A percentile compares a stretch with the other conserved stretches of the same genome.
Evolutionary conservation across 2,329 filamentous ascomycete species (phyloP).

Genomic region (Berkeleyomyces basicola): DNA sequence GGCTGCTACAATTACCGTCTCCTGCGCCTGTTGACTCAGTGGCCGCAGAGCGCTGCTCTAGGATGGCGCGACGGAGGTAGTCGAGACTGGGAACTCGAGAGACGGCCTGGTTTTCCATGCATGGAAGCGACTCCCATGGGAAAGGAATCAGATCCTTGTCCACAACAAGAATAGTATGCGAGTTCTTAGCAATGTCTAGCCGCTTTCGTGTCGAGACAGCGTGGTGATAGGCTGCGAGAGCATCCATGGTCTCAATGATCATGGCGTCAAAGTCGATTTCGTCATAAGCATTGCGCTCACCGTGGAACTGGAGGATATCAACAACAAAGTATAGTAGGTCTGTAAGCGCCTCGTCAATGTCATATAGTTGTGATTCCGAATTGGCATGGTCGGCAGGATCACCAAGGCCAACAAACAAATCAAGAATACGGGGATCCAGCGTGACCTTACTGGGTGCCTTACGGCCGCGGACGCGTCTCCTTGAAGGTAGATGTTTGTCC

Average conservation of each 20-base stretch:
- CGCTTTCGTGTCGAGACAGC: conserved; percentile 20
- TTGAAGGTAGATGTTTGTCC: conserved; percentile 71
- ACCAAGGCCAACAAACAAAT: conserved; percentile 76
- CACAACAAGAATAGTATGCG: conserved; percentile 73
- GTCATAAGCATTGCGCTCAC: conserved; percentile 90
- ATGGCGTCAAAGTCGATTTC: conserved; percentile 93
- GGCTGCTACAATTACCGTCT: conserved; percentile 17
- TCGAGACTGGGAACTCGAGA: conserved; percentile 79
- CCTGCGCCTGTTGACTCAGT: conserved; percentile 5
- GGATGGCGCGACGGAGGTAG: conserved; percentile 59
- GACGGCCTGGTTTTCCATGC: conserved; percentile 60
- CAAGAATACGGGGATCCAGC: conserved; percentile 50
- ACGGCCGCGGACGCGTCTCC: conserved; percentile 41
- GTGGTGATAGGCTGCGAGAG: conserved; percentile 60
- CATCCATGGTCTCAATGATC: conserved; percentile 74
- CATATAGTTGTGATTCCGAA: conserved; percentile 44
- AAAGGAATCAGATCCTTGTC: conserved; percentile 85
- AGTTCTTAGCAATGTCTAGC: conserved; percentile 24
- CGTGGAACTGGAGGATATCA: conserved; percentile 90
- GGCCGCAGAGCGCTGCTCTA: conserved; percentile 28
- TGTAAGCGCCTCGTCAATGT: conserved; percentile 77
- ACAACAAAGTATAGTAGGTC: conserved; percentile 93
- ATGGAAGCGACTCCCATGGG: conserved; percentile 91
- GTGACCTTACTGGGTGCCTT: conserved; percentile 25
- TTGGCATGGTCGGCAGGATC: conserved; percentile 57